These are phyloP conservation scores for Roridomyces roridus DNA, from an alignment of 768 basidiomycete genomes.

Conservation along the genomic window DNA sequence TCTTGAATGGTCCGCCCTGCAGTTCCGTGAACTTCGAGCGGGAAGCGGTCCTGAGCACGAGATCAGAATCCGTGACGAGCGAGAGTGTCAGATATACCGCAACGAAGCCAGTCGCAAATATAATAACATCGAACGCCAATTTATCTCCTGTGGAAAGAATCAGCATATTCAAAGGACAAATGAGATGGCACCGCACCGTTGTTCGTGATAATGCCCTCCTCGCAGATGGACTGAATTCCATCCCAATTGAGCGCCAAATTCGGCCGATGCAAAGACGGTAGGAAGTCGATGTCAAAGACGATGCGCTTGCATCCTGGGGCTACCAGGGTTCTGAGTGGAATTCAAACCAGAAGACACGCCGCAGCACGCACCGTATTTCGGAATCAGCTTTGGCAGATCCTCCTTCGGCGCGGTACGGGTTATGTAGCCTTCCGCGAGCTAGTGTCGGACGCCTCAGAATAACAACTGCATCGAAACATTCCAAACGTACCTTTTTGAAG, in stretches of 20 bases:
- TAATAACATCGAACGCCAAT: conserved; percentile 44
- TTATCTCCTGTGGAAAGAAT: conserved; percentile 37
- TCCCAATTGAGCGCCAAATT: conserved; percentile 54
- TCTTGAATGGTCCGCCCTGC: conserved; percentile 42
- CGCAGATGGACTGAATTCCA: conserved; percentile 43
- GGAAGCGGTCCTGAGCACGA: no score
- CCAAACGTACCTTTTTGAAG: no score
- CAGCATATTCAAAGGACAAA: no score
- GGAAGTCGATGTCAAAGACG: conserved; percentile 54
- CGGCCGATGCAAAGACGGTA: conserved; percentile 47
- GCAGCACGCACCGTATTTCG: conserved; percentile 48
- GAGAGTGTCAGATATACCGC: conserved; percentile 26
- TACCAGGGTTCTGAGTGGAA: no score
- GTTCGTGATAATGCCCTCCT: conserved; percentile 49
- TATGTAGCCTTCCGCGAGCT: conserved; percentile 42
- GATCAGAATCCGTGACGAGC: no score
- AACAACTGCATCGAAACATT: no score
- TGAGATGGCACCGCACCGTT: conserved; percentile 38
- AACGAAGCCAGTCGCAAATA: conserved; percentile 45
- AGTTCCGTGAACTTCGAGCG: no score
- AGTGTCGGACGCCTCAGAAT: no score
- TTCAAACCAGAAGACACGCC: no score
- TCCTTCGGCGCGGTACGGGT: conserved; percentile 46
- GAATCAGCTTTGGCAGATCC: conserved; percentile 52
- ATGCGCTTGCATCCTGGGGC: conserved; percentile 62